These are phyloP conservation scores for Rhizophora mangle DNA, from an alignment of 345 rosid genomes.

Conservation along the genomic window DNA sequence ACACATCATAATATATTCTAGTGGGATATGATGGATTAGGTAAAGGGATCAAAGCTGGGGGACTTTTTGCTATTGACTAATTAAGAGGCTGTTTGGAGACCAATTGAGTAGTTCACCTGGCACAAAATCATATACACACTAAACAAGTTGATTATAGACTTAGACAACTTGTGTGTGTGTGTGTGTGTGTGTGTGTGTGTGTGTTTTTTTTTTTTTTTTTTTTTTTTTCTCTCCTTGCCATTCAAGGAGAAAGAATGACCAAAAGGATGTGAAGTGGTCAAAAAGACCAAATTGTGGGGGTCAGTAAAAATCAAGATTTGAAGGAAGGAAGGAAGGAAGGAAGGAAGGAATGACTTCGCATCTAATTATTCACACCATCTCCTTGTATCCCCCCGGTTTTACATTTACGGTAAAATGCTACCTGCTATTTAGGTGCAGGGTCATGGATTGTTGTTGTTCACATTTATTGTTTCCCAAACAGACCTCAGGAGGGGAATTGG, in stretches of 20 bases:
- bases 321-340: neutral
- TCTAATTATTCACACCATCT: neutral
- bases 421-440: slow-evolving; percentile 21
- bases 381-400: neutral
- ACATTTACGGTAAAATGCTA: neutral
- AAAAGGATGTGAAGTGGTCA: neutral
- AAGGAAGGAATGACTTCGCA: neutral
- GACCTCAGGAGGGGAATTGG: neutral
- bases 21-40: slow-evolving; percentile 46
- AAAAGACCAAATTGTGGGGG: neutral
- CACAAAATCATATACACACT: slow-evolving; percentile 1
- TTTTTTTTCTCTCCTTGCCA: neutral
- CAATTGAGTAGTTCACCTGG: slow-evolving; percentile 26
- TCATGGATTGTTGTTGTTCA: slow-evolving; percentile 13
- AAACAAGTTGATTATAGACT: slow-evolving; percentile 1
- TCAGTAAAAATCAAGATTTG: neutral
- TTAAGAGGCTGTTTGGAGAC: slow-evolving; percentile 24
- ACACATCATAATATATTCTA: neutral
- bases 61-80: slow-evolving; percentile 24
- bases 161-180: neutral
- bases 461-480: slow-evolving; percentile 15
- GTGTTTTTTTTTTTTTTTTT: no score
- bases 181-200: no score
- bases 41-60: slow-evolving; percentile 21
- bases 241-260: neutral